phyloP scores from a whole-genome alignment of 2,329 filamentous ascomycete genomes.

The Penicillium sp. region DNA sequence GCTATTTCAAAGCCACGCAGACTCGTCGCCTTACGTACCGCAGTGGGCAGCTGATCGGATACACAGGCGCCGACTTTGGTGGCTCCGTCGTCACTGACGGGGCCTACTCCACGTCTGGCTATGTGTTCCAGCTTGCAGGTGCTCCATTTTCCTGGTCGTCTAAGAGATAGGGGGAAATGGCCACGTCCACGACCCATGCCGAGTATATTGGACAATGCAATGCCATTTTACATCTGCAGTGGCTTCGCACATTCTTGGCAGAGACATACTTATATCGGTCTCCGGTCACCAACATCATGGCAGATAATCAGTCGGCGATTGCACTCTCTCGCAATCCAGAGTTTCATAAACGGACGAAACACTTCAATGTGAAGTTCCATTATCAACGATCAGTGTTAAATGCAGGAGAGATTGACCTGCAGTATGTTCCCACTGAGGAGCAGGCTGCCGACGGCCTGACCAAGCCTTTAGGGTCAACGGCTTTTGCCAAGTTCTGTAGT shows the following conservation, averaged over 20 bases:
- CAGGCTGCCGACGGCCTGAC: constrained; percentile 11
- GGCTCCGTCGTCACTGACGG: constrained; percentile 14
- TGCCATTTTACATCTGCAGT: too few relatives aligned
- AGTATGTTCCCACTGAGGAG: constrained; percentile 8
- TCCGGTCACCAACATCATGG: constrained; percentile 11
- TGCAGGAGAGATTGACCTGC: constrained; percentile 3
- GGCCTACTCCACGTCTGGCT: too few relatives aligned
- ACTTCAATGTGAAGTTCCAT: constrained; percentile 14
- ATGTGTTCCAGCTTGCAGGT: too few relatives aligned
- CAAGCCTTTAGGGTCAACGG: constrained; percentile 3
- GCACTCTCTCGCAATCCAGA: constrained; percentile 10
- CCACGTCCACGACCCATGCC: too few relatives aligned
- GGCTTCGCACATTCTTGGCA: constrained; percentile 10
- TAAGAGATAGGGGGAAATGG: too few relatives aligned
- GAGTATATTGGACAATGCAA: too few relatives aligned
- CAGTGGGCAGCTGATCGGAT: constrained; percentile 9
- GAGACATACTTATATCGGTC: constrained; percentile 9
- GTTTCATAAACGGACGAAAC: constrained; percentile 14
- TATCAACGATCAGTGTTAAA: constrained; percentile 12
- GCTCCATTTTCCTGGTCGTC: too few relatives aligned
- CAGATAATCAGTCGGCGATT: constrained; percentile 13
- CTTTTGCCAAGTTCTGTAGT: constrained; percentile 7
- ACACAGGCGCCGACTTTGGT: constrained; percentile 11
- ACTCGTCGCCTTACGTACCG: neutral
- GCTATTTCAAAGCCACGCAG: constrained; percentile 1